Percentiles rank a stretch among this genome's conserved stretches.
Evolutionary conservation across 768 basidiomycete species (phyloP).

Genomic region (Suillus fuscotomentosus): DNA sequence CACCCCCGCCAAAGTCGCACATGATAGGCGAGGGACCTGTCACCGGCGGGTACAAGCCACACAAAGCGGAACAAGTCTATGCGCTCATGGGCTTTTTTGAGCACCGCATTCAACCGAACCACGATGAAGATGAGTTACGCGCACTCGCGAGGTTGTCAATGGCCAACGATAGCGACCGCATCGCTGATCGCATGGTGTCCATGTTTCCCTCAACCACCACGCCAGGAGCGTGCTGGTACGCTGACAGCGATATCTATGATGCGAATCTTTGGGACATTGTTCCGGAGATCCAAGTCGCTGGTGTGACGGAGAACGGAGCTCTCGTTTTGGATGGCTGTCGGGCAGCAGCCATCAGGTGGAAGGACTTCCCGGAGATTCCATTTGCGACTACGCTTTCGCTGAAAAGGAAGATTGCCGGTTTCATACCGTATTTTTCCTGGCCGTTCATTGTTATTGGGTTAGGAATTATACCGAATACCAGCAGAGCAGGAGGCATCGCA

Average conservation of each 20-base stretch:
- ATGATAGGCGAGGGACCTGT: background rate
- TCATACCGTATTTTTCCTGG: constrained; percentile 12
- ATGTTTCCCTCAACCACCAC: constrained; percentile 10
- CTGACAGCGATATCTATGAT: constrained; percentile 14
- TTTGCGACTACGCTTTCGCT: constrained; percentile 8
- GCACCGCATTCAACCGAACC: constrained; percentile 16
- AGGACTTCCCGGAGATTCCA: constrained; percentile 14
- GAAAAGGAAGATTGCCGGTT: constrained; percentile 3
- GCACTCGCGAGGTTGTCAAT: constrained; percentile 19
- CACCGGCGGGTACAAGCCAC: constrained; percentile 4
- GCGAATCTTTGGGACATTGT: constrained; percentile 19
- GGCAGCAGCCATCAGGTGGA: constrained; percentile 19
- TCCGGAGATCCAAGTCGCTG: constrained; percentile 18
- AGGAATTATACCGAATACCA: background rate
- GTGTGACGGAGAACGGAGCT: constrained; percentile 14
- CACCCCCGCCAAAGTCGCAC: background rate
- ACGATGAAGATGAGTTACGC: constrained; percentile 11
- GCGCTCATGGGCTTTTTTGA: constrained; percentile 23
- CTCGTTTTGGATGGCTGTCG: constrained; percentile 19
- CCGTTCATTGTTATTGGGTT: constrained; percentile 5
- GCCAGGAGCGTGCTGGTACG: constrained; percentile 14
- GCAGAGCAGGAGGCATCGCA: background rate
- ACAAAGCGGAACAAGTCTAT: constrained; percentile 16
- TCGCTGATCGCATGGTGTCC: constrained; percentile 21
- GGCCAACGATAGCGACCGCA: constrained; percentile 22